Evolutionary conservation across 768 basidiomycete species (phyloP), one percentile per base, ranked within the genome.

Genomic region (Fibroporia radiculosa): DNA sequence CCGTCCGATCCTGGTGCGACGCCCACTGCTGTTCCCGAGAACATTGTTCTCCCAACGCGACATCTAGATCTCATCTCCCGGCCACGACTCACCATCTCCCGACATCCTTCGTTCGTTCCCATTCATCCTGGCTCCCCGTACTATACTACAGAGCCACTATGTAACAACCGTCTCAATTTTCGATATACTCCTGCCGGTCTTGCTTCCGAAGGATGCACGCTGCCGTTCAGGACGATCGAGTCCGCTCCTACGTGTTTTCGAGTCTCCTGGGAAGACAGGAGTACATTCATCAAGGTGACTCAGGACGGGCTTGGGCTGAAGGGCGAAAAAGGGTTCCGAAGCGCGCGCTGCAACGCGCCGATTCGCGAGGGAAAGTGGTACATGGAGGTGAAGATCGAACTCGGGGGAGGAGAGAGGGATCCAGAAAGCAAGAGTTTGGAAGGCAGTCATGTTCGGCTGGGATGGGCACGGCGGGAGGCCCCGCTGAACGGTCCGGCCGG

Each of bases 401-500:
- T 77, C 33, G 84, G 86, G 0, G 85, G 85, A 2, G 86, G 82
- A 1, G 82, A 80, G 43, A 68, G 64, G 47, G 58, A 59, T 24
- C 57, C 65, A 19, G 81, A 78, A 2, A 67, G 68, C 50, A 66
- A 70, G 37, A 64, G 68, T 56, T 62, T 65, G 7, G 80, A 84
- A 59, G 88, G 84, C 20, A 77, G 87, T 42, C 84, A 97, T 65
- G 84, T 98, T 27, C 71, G 96, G 14, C 65, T 98, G 1, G 96
- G 96, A 1, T 95, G 91, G 81, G 95, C 79, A 2, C 70, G 96
- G 29, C 73, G 96, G 45, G 96, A 99, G 63, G 87, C 92, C 6
- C 81, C 87, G n/a, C 69, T 98, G 33, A 95, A 96, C 53, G 91
- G 80, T 0, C 96, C 96, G 0, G 92, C 81, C 13, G 96, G 96